Evolutionary conservation across 202 grass and related monocot species (phyloP), one percentile per base, ranked within the genome.

Genomic region (Digitaria exilis): DNA sequence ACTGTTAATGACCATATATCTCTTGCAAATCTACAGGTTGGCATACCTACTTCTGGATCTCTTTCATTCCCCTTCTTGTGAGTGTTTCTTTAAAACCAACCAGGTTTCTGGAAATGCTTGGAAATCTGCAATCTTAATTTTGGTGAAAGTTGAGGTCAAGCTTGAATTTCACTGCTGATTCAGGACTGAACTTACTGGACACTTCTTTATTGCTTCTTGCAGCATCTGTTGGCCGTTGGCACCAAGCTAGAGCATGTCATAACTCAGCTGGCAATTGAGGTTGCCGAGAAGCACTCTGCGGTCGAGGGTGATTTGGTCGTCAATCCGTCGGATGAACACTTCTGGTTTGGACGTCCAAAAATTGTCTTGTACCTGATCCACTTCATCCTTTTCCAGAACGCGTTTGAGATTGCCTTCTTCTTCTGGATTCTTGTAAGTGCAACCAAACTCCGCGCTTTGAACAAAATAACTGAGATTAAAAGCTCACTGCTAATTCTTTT

Each of bases 21-120:
- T 37, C 2, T 77, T 85, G 28, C 21, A 34, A 69, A 65, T 51
- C 6, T 87, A 81, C 83, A 98, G 96, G 96, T 76, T 98, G 92
- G 96, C 96, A 98, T 71, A 95, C 90, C 52, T 98, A 93, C 80
- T 98, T 94, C 62, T 98, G 96, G 96, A 91, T 98, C 42, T 86
- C 96, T 71, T 98, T 95, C 78, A 11, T 95, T 76, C 96, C 96
- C 22, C 83, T 98, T 25, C 69, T 98, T 56, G 96, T 98, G 89
- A 88, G 92, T 81, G 31, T 32, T 11, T 32, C 6, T 77, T 35
- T 81, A 60, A 15, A 56, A 5, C 32, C 25, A 26, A 41, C 41
- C 42, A 14, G 42, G 13, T 41, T 58, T 24, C 32, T n/a, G n/a
- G n/a, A n/a, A n/a, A n/a, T n/a, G n/a, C 32, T 75, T 25, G 0